A percentile compares a stretch with the other conserved stretches of the same genome.
Evolutionary conservation across 2,329 filamentous ascomycete species (phyloP).

Genomic region (Thielaviopsis ethacetica): DNA sequence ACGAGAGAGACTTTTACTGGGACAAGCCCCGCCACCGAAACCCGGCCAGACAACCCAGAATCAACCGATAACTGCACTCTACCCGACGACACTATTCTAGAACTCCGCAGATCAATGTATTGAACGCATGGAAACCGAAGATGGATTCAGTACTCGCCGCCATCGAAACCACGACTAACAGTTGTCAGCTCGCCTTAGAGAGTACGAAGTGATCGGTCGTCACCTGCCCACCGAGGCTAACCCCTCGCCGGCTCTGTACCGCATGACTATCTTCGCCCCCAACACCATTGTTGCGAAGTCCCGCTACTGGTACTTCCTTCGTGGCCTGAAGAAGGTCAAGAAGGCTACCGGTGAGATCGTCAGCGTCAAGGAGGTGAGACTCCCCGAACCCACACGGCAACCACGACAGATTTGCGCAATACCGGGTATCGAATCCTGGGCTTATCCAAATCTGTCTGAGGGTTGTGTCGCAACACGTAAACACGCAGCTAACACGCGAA

Average conservation of each 20-base stretch:
- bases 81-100: background rate
- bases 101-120: background rate
- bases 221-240: constrained; percentile 96
- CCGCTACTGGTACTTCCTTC: constrained; percentile 99
- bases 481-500: background rate
- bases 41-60: background rate
- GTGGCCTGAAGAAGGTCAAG: constrained; percentile 99
- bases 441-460: background rate
- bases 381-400: background rate
- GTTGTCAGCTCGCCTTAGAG: constrained; percentile 82
- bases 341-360: constrained; percentile 99
- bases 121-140: background rate
- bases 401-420: background rate
- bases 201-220: constrained; percentile 99
- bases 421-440: background rate
- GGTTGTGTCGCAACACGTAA: background rate
- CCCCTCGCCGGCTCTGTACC: constrained; percentile 96
- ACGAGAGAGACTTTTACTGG: background rate
- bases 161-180: constrained; percentile 19
- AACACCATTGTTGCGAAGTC: constrained; percentile 98
- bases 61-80: background rate
- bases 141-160: background rate
- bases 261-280: constrained; percentile 98
- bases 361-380: constrained; percentile 77
- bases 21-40: background rate